Base-by-base conservation (phyloP, 176 grass and related monocot species). In the Chloris gayana region DNA sequence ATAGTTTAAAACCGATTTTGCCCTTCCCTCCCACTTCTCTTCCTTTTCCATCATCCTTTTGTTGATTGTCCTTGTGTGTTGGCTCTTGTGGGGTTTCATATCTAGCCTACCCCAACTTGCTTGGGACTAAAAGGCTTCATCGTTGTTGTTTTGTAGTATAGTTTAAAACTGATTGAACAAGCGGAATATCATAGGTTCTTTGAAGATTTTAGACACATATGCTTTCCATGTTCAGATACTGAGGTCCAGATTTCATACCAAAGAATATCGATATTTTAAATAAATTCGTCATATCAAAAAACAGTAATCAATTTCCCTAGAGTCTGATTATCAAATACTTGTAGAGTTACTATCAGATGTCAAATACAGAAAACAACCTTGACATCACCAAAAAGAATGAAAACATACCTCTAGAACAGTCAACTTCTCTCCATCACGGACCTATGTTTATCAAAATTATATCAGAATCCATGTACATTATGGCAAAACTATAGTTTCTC, bases 401-500 rank as follows among this genome's bases (percentile, higher is more conserved):
- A 30, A 24, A 33, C 26, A 26, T 79, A 95, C 96, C 92, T 98
- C 96, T 33, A 98, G 87, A 51, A 98, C 34, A 41, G 73, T 88
- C 84, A 91, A 58, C n/a, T 89, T 91, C 54, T 38, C 47, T 22
- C 75, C 75, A 22, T 82, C 79, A 44, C 66, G 71, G 66, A 0
- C 86, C 93, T 97, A 59, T 46, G 47, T 80, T 41, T 7, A 85
- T 31, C 79, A 81, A 25, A 83, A 7, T 46, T 64, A 31, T 24
- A 72, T 69, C 44, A 72, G 21, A 2, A 2, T 74, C 42, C 27
- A 22, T 50, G 64, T 41, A 88, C 34, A 64, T 34, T 45, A 80
- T 35, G 38, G 29, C 14, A 62, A 71, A 69, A 29, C 46, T 15
- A 3, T 26, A 62, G 39, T 27, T 84, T 50, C 27, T 64, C 26